phyloP scores from a whole-genome alignment of 2,329 filamentous ascomycete genomes.

The Myriosclerotinia curreyana region DNA sequence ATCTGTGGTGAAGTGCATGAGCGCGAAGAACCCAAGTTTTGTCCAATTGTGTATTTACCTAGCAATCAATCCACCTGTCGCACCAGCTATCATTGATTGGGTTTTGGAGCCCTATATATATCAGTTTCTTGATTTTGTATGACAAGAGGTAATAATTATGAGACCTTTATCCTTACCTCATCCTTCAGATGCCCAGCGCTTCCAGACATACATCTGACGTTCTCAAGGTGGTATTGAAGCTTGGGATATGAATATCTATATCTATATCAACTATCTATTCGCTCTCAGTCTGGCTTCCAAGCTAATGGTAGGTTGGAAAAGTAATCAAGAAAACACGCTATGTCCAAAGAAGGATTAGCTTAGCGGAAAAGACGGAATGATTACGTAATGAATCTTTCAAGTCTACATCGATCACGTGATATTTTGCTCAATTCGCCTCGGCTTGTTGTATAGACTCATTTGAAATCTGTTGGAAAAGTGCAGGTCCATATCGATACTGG shows the following conservation, averaged over 20 bases:
- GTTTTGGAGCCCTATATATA: constrained; percentile 56
- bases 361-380: too few relatives aligned
- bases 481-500: background rate
- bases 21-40: background rate
- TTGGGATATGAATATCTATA: constrained; percentile 7
- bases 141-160: background rate
- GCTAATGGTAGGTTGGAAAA: background rate
- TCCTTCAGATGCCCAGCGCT: constrained; percentile 41
- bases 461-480: background rate
- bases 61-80: constrained; percentile 79
- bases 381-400: too few relatives aligned
- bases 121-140: constrained; percentile 8
- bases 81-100: constrained; percentile 65
- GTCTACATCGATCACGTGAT: too few relatives aligned
- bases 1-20: constrained; percentile 50
- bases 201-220: constrained; percentile 29
- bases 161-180: constrained; percentile 25
- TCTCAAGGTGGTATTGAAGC: constrained; percentile 5
- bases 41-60: constrained; percentile 50
- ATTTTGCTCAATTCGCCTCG: background rate
- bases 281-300: background rate
- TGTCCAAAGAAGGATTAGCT: background rate
- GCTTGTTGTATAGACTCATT: background rate
- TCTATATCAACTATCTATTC: background rate
- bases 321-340: background rate